Percentiles rank a stretch among this genome's conserved stretches.
These are phyloP conservation scores for Kalmusia sp. DNA, from an alignment of 2,329 filamentous ascomycete species.

Conservation along the genomic window DNA sequence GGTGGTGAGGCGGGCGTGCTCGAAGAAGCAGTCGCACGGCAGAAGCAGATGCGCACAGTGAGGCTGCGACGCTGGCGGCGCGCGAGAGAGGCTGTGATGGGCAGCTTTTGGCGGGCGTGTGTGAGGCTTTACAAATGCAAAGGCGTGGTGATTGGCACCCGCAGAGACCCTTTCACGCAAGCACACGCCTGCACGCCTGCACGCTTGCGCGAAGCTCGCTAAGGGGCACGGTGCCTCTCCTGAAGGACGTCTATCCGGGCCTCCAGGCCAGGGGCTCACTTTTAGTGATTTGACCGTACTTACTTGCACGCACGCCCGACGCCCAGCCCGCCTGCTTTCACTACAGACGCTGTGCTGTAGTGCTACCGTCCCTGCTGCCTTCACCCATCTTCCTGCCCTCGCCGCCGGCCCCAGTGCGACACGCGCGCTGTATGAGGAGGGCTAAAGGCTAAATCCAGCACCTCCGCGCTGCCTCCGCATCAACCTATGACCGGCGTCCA, in stretches of 20 bases:
- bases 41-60: too few relatives aligned
- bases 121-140: too few relatives aligned
- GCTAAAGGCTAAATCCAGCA: slow-evolving; percentile 21
- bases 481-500: slow-evolving; percentile 13
- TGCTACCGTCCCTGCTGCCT: background rate
- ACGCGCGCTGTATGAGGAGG: slow-evolving; percentile 12
- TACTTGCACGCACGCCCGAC: background rate
- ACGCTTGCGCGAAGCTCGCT: too few relatives aligned
- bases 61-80: too few relatives aligned
- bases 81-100: too few relatives aligned
- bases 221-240: background rate
- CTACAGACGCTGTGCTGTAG: slow-evolving; percentile 1
- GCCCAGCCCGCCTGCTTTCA: background rate
- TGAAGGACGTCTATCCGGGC: background rate
- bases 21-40: background rate
- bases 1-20: background rate
- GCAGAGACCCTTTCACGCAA: too few relatives aligned
- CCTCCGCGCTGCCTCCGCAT: slow-evolving; percentile 12
- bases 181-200: too few relatives aligned
- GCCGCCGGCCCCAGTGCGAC: background rate
- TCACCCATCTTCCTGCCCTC: background rate
- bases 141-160: too few relatives aligned
- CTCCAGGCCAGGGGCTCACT: slow-evolving; percentile 4
- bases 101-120: too few relatives aligned
- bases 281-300: background rate